Conservation (phyloP, 192 early-diverging fungal species). For the Jimgerdemannia flammicorona region DNA sequence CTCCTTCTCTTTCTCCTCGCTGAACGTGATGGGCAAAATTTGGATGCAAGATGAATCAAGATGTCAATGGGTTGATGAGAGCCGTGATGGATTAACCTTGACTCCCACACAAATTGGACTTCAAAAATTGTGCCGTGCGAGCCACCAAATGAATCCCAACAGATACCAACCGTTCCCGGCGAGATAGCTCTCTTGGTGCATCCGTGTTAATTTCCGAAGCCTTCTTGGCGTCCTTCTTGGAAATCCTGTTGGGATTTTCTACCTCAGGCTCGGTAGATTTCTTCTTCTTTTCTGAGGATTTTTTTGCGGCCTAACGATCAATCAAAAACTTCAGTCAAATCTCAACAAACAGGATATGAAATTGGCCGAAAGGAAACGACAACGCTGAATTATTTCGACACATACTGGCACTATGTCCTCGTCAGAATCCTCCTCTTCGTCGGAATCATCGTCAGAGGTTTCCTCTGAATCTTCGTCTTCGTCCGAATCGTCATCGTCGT, state of each 20-base stretch:
- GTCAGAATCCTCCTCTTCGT: constrained; percentile 6
- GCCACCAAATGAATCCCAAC: too few relatives aligned
- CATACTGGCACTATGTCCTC: not conserved
- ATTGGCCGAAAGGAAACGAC: not conserved
- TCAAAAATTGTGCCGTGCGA: not conserved
- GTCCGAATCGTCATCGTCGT: constrained; percentile 9
- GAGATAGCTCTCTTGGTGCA: constrained; percentile 6
- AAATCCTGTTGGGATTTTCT: constrained; percentile 9
- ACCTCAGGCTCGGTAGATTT: not conserved
- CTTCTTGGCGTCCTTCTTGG: not conserved
- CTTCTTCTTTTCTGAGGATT: not conserved
- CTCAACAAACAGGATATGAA: not conserved
- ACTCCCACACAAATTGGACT: not conserved
- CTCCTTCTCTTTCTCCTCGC: constrained; percentile 50
- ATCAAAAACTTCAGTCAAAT: not conserved
- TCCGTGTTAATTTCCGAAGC: not conserved
- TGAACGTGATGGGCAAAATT: not conserved
- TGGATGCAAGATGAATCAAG: too few relatives aligned
- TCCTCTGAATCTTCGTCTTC: constrained; percentile 6
- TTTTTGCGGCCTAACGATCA: not conserved
- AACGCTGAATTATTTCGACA: not conserved
- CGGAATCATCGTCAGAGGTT: not conserved
- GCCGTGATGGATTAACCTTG: not conserved
- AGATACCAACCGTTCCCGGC: not conserved
- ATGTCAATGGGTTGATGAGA: constrained; percentile 3